Percentiles rank a stretch among this genome's conserved stretches.
Evolutionary conservation across 176 grass and related monocot genomes (phyloP).

Genomic region (Chloris gayana): DNA sequence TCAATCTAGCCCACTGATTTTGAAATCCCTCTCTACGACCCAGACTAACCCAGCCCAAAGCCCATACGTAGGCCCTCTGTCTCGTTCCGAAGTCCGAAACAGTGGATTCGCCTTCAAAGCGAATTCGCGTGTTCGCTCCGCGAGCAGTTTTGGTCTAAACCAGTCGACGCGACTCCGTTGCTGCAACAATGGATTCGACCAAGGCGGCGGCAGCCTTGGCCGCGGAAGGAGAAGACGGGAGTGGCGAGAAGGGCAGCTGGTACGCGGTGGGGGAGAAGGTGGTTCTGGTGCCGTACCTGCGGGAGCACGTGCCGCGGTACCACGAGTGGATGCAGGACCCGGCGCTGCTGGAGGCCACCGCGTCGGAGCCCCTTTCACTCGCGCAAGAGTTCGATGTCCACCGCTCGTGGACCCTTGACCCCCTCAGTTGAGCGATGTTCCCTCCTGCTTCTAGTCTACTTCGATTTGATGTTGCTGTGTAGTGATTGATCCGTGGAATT

Average conservation of each 20-base stretch:
- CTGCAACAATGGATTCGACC: constrained; percentile 21
- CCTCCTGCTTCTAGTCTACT: neutral
- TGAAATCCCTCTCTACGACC: too few species aligned
- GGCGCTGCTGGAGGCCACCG: constrained; percentile 75
- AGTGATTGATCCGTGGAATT: constrained; percentile 33
- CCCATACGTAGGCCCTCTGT: too few species aligned
- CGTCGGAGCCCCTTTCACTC: constrained; percentile 79
- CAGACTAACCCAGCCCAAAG: too few species aligned
- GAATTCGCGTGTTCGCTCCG: neutral
- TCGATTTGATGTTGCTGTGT: constrained; percentile 21
- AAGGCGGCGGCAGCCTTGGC: constrained; percentile 8
- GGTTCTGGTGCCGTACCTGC: constrained; percentile 72
- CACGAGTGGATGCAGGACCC: constrained; percentile 89
- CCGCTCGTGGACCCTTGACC: constrained; percentile 75
- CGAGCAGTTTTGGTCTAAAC: neutral
- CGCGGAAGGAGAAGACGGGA: neutral
- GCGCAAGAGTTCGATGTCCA: constrained; percentile 78
- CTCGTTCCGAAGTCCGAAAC: too few species aligned
- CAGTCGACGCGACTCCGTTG: neutral
- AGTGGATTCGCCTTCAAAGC: neutral
- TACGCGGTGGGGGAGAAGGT: constrained; percentile 53
- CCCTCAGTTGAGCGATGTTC: constrained; percentile 3
- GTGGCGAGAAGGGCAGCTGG: constrained; percentile 25
- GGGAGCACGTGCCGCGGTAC: constrained; percentile 84
- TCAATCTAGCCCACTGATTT: too few species aligned